phyloP scores from a whole-genome alignment of 139 green algal genomes.

The Tetradesmus obliquus region DNA sequence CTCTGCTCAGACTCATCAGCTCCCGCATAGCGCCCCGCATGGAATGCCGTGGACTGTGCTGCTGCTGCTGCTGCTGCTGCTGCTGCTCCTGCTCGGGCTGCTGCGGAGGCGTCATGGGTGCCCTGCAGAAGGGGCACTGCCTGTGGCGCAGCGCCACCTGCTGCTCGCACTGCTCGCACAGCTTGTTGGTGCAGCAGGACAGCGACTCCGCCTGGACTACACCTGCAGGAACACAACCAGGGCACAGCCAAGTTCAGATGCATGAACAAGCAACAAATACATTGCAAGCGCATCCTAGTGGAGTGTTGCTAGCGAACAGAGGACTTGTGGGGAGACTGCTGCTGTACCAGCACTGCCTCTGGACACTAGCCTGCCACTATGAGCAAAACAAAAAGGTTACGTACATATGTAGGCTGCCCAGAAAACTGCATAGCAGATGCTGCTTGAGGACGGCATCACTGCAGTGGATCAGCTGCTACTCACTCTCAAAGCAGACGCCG shows the following conservation, averaged over 20 bases:
- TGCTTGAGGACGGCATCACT: background rate
- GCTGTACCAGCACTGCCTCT: too few species aligned
- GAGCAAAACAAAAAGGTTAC: too few species aligned
- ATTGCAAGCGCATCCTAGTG: background rate
- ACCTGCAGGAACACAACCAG: background rate
- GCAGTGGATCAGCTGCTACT: background rate
- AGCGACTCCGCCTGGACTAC: background rate
- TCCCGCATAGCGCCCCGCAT: too few species aligned
- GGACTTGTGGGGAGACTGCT: too few species aligned
- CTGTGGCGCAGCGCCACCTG: background rate
- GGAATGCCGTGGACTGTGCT: background rate
- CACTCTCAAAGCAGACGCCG: conserved; percentile 30
- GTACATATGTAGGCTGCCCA: too few species aligned
- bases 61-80: background rate
- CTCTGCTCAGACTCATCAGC: background rate
- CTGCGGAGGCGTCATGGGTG: background rate
- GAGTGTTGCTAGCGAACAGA: too few species aligned
- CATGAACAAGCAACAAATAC: background rate
- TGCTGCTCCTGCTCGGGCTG: background rate
- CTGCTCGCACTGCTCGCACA: conserved; percentile 1
- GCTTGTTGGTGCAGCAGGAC: conserved; percentile 37
- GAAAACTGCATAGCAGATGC: background rate
- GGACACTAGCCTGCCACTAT: too few species aligned
- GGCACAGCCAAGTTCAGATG: background rate
- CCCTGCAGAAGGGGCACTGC: conserved; percentile 36